Percentiles rank a stretch among this genome's conserved stretches.
These are phyloP conservation scores for Salix brachista DNA, from an alignment of 345 rosid genomes.

Conservation along the genomic window DNA sequence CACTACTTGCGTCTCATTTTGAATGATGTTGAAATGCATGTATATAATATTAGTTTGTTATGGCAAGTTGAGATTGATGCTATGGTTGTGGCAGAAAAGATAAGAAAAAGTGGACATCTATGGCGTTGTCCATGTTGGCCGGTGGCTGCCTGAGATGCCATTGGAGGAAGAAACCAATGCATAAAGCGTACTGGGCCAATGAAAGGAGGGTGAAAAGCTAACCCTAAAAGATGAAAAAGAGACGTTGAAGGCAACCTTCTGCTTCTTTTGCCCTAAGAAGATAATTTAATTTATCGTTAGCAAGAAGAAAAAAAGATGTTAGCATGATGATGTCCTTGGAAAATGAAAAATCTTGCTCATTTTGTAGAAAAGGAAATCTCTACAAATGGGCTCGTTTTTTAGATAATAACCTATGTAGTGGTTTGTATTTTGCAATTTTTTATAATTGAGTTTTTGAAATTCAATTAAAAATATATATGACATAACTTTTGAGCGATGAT, in stretches of 20 bases:
- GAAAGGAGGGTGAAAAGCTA: background rate
- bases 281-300: background rate
- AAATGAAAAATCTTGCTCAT: background rate
- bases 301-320: too few relatives aligned
- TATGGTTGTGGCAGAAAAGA: background rate
- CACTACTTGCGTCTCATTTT: background rate
- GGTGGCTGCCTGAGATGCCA: slow-evolving; percentile 4
- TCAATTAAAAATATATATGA: too few relatives aligned
- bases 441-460: too few relatives aligned
- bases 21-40: background rate
- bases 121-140: background rate
- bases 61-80: slow-evolving; percentile 8
- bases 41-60: background rate
- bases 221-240: background rate
- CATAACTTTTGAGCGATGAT: too few relatives aligned
- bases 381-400: too few relatives aligned
- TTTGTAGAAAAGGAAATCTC: background rate
- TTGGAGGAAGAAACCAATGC: background rate
- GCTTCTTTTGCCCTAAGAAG: background rate
- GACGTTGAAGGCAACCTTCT: background rate
- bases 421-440: too few relatives aligned
- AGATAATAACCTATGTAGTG: too few relatives aligned
- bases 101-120: background rate
- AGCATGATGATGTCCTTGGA: background rate
- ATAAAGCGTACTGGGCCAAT: background rate